Evolutionary conservation across 768 basidiomycete genomes (phyloP).

Genomic region (Mycena kentingensis): DNA sequence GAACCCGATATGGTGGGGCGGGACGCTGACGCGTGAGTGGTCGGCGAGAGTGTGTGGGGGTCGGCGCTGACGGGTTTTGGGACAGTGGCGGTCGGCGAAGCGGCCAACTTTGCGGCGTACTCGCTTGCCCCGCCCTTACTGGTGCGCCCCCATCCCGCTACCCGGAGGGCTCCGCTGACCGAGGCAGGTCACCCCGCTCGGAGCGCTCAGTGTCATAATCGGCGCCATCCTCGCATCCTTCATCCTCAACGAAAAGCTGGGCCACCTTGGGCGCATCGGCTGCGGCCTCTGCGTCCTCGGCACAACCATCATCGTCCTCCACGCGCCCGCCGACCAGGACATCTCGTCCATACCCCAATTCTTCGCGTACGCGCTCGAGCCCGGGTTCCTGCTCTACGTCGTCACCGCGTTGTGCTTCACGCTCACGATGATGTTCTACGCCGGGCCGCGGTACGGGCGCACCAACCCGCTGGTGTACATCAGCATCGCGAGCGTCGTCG

Average conservation of each 20-base stretch:
- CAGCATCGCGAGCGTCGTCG: conserved; percentile 94
- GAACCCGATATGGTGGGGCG: conserved; percentile 97
- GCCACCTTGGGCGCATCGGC: conserved; percentile 85
- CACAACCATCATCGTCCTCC: conserved; percentile 90
- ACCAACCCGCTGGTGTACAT: conserved; percentile 90
- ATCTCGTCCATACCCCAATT: conserved; percentile 94
- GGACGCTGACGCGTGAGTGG: conserved; percentile 83
- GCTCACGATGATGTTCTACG: conserved; percentile 82
- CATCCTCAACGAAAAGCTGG: conserved; percentile 89
- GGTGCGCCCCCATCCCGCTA: conserved; percentile 39
- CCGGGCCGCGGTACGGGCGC: conserved; percentile 84
- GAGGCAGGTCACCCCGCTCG: conserved; percentile 66
- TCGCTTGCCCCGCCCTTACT: conserved; percentile 96
- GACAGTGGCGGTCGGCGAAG: conserved; percentile 90
- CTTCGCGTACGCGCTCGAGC: conserved; percentile 82
- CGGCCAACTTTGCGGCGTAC: conserved; percentile 93
- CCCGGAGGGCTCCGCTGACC: background rate
- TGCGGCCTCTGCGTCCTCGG: conserved; percentile 84
- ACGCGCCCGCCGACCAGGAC: conserved; percentile 94
- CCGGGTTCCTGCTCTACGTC: conserved; percentile 90
- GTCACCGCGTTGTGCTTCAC: conserved; percentile 81
- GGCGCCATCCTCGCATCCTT: conserved; percentile 94
- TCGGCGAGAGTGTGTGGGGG: background rate
- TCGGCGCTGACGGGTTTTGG: background rate
- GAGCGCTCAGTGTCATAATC: conserved; percentile 91